Base-by-base conservation (phyloP, 805 yeast genomes). In the Yarrowia phangngaensis region DNA sequence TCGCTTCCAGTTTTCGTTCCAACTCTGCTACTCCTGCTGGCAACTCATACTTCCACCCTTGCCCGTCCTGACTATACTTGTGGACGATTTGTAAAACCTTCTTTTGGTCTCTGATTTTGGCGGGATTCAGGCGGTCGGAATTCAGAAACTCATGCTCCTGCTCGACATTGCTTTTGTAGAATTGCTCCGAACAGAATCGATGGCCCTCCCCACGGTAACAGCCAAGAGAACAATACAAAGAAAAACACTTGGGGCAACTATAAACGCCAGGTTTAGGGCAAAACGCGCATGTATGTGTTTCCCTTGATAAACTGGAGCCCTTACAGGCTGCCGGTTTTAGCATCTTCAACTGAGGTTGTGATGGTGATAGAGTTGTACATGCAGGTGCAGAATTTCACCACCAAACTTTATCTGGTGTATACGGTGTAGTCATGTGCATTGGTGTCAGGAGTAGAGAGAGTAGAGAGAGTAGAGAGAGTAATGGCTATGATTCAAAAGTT, bases 201-300 rank as follows among this genome's bases (percentile, higher is more conserved):
- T 56, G 59, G 8, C 38, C 40, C 4, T 35, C 35, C n/a, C 50
- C 24, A 28, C 52, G 53, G 29, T 56, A 56, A 24, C 59, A 56
- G 8, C 22, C 30, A 26, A 56, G 28, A 3, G 56, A 48, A 32
- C 59, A 56, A 47, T 56, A 56, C 17, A 34, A 30, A n/a, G 29
- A 27, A 3, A 19, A 9, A 30, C 59, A 56, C 20, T 49, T 52
- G 5, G 59, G 59, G 29, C 59, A 56, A 4, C 35, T 32, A 41
- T 56, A 56, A n/a, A 43, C 32, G 27, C 55, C 56, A 13, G 20
- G 26, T 2, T 41, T 34, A 1, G 45, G 9, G 19, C 45, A 38
- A 8, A 38, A 38, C 7, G 45, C 45, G 13, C 45, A 38, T 19
- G 23, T 17, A 24, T 38, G 45, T 13, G 45, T 19, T 15, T 17